Base-by-base conservation (phyloP, 495 filamentous ascomycete genomes). In the Aspergillus leporis region DNA sequence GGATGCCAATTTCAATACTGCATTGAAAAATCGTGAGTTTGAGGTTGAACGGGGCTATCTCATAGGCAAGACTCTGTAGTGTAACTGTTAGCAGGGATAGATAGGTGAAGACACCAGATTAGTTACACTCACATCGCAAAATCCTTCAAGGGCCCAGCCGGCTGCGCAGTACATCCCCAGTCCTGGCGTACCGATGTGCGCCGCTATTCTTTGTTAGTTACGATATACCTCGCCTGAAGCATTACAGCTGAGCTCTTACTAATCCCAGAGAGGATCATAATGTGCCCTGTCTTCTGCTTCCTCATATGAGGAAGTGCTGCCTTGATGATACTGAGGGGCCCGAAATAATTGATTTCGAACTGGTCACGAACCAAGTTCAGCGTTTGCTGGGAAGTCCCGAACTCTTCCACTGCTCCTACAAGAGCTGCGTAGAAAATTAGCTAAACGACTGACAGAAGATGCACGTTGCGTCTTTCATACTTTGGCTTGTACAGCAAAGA, bases 121-220 rank as follows among this genome's bases (percentile, higher is more conserved):
- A 32, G 23, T 18, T 16, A 36, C 36, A 60, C 78, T 58, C 61
- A 85, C 83, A 73, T 97, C 93, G 74, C 92, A 96, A 71, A 94
- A 97, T n/a, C 94, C 94, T 73, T 98, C 94, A 6, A 98, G 83
- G 8, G 93, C 94, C 92, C 95, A 97, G 41, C 90, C 91, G 23
- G 91, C 87, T 46, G 94, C 92, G 64, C 90, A 92, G 70, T 94
- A 95, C 81, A 94, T 89, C 45, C 90, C 84, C 70, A 98, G 83
- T 14, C 92, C 91, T 0, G 94, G 94, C 3, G 93, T 97, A 28
- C 93, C 94, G 62, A 98, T 88, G 73, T 96, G 91, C 6, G 90
- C 92, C 31, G 90, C 81, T 85, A 48, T 25, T 51, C 22, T 7
- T 54, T 21, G 59, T 76, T 55, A 73, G 58, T 22, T 12, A 59